Base-by-base conservation (phyloP, 108 stramenopile species). In the Cyclostephanos tholiformis region DNA sequence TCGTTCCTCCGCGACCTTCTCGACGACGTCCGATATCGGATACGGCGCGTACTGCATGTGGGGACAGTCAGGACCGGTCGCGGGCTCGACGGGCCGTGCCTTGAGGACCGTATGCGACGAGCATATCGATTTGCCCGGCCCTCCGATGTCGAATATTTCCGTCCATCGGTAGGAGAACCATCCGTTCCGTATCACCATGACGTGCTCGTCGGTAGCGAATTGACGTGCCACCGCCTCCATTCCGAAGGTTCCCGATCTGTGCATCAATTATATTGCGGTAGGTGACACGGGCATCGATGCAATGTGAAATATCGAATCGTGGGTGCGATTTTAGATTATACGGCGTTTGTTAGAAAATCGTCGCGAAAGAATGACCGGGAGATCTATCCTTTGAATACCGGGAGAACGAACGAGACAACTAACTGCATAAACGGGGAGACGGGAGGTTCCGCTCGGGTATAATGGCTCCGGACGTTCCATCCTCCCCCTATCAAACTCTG, bases 101-200 rank as follows among this genome's bases (percentile, higher is more conserved):
- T 95, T 95, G 35, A 95, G 80, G 20, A 97, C 94, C 26, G 91
- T 93, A 57, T 94, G 93, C 13, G 88, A 89, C 44, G 78, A 71
- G 19, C 88, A 87, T 53, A 91, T 91, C 51, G 53, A 74, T 7
- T 67, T 39, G 14, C 69, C 66, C 10, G 82, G 72, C 12, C 84
- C 82, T 38, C 96, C 93, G 80, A 92, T 89, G 51, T 96, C 93
- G 63, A 97, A 97, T 69, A 97, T 94, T 65, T 97, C 95, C 13
- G 94, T 95, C 96, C 96, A 97, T 5, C 96, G 89, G 71, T 87
- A 97, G 60, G 77, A 81, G 74, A 97, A 97, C 93, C 93, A 97
- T 0, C 96, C 96, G 57, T 97, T 92, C 39, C 96, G 85, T 69
- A 97, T 86, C 26, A 97, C 95, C 85, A 97, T 90, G 67, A 91